Base-by-base conservation (phyloP, 192 early-diverging fungal species). In the Ambispora gerdemannii region DNA sequence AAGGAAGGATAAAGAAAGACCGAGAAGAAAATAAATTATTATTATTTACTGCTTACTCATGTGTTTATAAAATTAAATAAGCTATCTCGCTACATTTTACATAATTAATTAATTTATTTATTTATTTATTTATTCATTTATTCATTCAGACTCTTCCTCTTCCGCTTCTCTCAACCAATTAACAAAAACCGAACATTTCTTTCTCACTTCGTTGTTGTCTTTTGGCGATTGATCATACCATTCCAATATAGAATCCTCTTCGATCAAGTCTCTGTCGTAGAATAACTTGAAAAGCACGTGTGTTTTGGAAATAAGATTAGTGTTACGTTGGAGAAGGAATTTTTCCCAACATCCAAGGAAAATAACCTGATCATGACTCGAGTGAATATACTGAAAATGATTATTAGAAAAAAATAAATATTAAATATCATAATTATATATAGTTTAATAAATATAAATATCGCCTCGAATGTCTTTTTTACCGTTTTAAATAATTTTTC, bases 121-220 rank as follows among this genome's bases (percentile, higher is more conserved):
- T n/a, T n/a, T n/a, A n/a, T n/a, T n/a, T n/a, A n/a, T n/a, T n/a
- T n/a, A n/a, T n/a, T n/a, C n/a, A n/a, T n/a, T n/a, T n/a, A n/a
- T n/a, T n/a, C n/a, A n/a, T n/a, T 50, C 50, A 20, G 50, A 51
- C 24, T 68, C 67, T 38, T 94, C 92, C 66, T 94, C 92, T 70
- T 94, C 92, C 2, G 90, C 91, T 52, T 90, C 90, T 32, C 80
- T 83, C 30, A 94, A 75, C 93, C 93, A 95, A 61, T 86, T 78
- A 49, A 91, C 78, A 76, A 95, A 92, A 59, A 90, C 85, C 0
- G 65, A 65, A 72, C 81, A 78, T 75, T 82, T 87, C 70, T 83
- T 82, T 72, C 85, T 87, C 52, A 94, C 72, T 15, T 87, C 85
- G 28, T 75, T 76, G 13, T 78, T 74, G 17, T 81, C 85, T 7